These are phyloP conservation scores for Phytomonas francai DNA, from an alignment of 208 protist species.

Conservation along the genomic window DNA sequence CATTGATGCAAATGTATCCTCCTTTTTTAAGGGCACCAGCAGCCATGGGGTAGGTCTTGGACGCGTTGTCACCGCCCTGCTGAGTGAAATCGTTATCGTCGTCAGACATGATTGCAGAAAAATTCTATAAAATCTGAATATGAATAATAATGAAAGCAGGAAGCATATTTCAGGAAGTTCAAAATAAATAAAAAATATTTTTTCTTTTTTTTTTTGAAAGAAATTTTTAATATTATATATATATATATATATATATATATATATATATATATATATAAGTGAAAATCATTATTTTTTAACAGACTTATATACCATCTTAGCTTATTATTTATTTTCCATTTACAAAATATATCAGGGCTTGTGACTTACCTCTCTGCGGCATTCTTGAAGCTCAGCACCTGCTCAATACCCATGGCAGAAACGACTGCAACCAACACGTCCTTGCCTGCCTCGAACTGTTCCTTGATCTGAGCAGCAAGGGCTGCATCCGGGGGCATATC, in stretches of 20 bases:
- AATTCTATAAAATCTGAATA: conserved; percentile 3
- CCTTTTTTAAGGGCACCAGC: conserved; percentile 89
- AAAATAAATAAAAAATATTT: conserved; percentile 16
- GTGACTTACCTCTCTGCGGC: conserved; percentile 57
- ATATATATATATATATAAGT: neutral
- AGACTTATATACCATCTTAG: neutral
- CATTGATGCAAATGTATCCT: conserved; percentile 85
- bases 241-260: conserved; percentile 1
- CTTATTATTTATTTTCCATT: neutral
- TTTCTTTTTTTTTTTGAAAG: too few species aligned
- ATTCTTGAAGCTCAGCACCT: conserved; percentile 91
- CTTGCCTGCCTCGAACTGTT: conserved; percentile 90
- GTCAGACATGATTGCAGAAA: conserved; percentile 29
- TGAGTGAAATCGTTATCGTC: conserved; percentile 75
- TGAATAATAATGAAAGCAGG: conserved; percentile 5
- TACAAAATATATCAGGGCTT: conserved; percentile 3
- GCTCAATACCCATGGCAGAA: conserved; percentile 94
- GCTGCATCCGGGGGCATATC: conserved; percentile 89
- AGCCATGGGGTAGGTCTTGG: conserved; percentile 80
- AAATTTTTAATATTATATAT: neutral
- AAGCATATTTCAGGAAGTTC: conserved; percentile 9
- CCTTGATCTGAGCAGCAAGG: conserved; percentile 85
- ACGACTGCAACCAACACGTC: conserved; percentile 93
- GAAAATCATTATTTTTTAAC: neutral
- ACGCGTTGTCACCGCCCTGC: conserved; percentile 52